Base-by-base conservation (phyloP, 2,329 filamentous ascomycete genomes). In the Aspergillus cejpii region DNA sequence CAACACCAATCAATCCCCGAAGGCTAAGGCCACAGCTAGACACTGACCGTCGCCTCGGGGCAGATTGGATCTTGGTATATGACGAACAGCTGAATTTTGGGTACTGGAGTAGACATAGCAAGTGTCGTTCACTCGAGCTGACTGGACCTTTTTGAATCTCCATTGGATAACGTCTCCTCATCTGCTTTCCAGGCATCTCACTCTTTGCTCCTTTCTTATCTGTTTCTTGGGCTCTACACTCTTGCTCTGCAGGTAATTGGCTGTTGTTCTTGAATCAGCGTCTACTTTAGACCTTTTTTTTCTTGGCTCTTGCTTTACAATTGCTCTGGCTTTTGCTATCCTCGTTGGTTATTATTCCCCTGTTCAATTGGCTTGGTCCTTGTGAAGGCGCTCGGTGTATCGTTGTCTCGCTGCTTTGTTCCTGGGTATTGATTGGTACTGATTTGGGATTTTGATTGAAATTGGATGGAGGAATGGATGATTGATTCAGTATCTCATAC, bases 21-120 rank as follows among this genome's bases (percentile, higher is more conserved):
- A 44, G 12, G 21, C 43, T 14, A 44, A 39, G 28, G 15, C 28
- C 12, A n/a, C 37, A 11, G 15, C 19, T 23, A 48, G 38, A 37
- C 31, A 24, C 14, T 17, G 17, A 19, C 8, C 31, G 11, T 5
- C 10, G 11, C 10, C 15, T 34, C 14, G 14, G 17, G 11, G 11
- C 31, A 15, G 6, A 15, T 17, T 34, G 14, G 17, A 34, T 34
- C 23, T 24, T 24, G 17, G 17, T 34, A 20, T 19, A 19, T 3
- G 17, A 20, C 3, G 11, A 17, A 19, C 31, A 34, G 7, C 17
- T 15, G 15, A 34, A 34, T 19, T 12, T 19, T 10, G 10, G 14
- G 31, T 17, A 10, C 6, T 8, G 8, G 17, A 17, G 15, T 15
- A 15, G 14, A 15, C 28, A 31, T 31, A 8, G 28, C n/a, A 31